Conservation (phyloP, 2,329 filamentous ascomycete genomes). For the Aspergillus sp. region DNA sequence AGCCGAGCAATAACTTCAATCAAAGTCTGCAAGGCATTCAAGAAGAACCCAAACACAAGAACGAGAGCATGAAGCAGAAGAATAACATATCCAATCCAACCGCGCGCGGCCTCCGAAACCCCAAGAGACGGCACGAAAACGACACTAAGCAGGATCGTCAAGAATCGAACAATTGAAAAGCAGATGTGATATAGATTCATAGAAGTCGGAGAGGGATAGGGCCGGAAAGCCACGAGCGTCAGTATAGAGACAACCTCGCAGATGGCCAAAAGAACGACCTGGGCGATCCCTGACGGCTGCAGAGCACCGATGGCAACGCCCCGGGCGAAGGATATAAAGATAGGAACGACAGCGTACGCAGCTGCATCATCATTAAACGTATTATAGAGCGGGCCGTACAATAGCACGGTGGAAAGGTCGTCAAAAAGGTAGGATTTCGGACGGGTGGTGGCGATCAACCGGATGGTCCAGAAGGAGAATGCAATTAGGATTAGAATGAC, state of each 20-base stretch:
- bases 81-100: slow-evolving; percentile 93
- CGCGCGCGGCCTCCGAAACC: slow-evolving; percentile 70
- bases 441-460: slow-evolving; percentile 70
- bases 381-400: slow-evolving; percentile 93
- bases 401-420: slow-evolving; percentile 78
- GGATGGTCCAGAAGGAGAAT: slow-evolving; percentile 72
- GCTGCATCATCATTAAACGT: slow-evolving; percentile 93
- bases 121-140: slow-evolving; percentile 78
- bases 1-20: slow-evolving; percentile 80
- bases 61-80: slow-evolving; percentile 78
- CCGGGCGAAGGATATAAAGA: slow-evolving; percentile 75
- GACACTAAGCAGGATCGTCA: slow-evolving; percentile 68
- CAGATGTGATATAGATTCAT: slow-evolving; percentile 95
- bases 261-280: slow-evolving; percentile 84
- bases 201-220: slow-evolving; percentile 83
- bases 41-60: slow-evolving; percentile 82
- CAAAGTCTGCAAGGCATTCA: slow-evolving; percentile 84
- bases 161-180: slow-evolving; percentile 70
- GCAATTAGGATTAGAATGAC: slow-evolving; percentile 66
- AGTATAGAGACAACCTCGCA: slow-evolving; percentile 89
- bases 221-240: slow-evolving; percentile 80
- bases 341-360: slow-evolving; percentile 79
- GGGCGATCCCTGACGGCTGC: slow-evolving; percentile 85
- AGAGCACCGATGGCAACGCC: slow-evolving; percentile 88
- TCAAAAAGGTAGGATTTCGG: slow-evolving; percentile 87